phyloP scores from a whole-genome alignment of 345 rosid species.

The Populus euphratica region DNA sequence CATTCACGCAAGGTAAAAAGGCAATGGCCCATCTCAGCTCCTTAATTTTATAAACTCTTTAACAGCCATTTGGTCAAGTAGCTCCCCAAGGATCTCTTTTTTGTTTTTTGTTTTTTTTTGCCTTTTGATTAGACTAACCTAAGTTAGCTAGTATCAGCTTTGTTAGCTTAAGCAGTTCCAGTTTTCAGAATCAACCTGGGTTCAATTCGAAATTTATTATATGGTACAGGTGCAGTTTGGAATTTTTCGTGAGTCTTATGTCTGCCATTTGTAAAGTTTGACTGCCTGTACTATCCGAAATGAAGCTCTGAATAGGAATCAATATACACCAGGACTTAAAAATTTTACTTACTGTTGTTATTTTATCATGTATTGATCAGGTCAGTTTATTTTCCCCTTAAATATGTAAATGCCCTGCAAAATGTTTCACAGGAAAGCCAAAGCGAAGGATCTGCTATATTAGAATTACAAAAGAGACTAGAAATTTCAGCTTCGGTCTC shows the following conservation, averaged over 20 bases:
- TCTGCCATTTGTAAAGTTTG: background rate
- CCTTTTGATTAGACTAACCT: background rate
- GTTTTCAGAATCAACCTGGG: background rate
- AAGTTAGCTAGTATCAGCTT: too few species aligned
- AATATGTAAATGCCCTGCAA: background rate
- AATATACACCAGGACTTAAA: background rate
- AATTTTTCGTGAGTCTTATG: background rate
- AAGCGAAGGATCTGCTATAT: constrained; percentile 41
- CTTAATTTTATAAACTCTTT: constrained; percentile 3
- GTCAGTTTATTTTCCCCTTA: background rate
- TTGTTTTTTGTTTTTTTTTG: background rate
- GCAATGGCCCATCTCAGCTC: background rate
- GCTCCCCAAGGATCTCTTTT: background rate
- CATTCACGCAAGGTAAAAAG: constrained; percentile 45
- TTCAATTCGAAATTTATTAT: background rate
- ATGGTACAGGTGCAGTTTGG: background rate
- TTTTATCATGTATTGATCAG: background rate
- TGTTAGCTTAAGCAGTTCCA: background rate
- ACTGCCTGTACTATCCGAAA: background rate
- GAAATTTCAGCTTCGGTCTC: constrained; percentile 50
- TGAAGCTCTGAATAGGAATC: background rate
- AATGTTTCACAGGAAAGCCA: constrained; percentile 50
- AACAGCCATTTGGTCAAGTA: background rate
- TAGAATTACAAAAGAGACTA: constrained; percentile 60
- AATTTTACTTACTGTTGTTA: background rate